phyloP scores from a whole-genome alignment of 2,329 filamentous ascomycete species.

The Claviceps digitariae region DNA sequence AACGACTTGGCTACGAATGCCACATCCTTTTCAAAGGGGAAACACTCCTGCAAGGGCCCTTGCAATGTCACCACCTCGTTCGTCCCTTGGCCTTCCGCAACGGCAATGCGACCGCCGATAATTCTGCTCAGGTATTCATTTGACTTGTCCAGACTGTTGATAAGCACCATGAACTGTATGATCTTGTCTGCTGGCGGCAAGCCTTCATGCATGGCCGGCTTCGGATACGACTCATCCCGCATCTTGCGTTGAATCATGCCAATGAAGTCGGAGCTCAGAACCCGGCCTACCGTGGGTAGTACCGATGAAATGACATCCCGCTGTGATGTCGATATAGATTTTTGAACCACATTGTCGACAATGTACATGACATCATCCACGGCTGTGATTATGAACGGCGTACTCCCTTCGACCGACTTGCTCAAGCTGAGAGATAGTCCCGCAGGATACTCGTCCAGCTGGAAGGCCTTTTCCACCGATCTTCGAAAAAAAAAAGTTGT shows the following conservation, averaged over 20 bases:
- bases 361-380: conserved; percentile 99
- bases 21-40: conserved; percentile 69
- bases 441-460: conserved; percentile 76
- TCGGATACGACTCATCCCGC: conserved; percentile 89
- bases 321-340: conserved; percentile 77
- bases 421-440: conserved; percentile 66
- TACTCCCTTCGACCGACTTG: conserved; percentile 58
- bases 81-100: conserved; percentile 22
- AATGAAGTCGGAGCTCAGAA: conserved; percentile 81
- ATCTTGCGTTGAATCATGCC: conserved; percentile 97
- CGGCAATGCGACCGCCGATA: conserved; percentile 51
- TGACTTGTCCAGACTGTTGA: conserved; percentile 90
- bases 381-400: conserved; percentile 85
- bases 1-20: conserved; percentile 55
- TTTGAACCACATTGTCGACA: conserved; percentile 79
- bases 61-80: conserved; percentile 22
- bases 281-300: conserved; percentile 62
- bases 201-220: conserved; percentile 60
- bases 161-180: conserved; percentile 77
- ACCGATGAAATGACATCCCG: conserved; percentile 63
- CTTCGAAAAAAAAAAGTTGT: conserved; percentile 93
- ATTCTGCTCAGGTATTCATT: conserved; percentile 87
- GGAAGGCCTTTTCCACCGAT: conserved; percentile 94
- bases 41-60: conserved; percentile 46
- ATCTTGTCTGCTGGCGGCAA: conserved; percentile 81